phyloP scores from a whole-genome alignment of 2,329 filamentous ascomycete genomes.

The Claviceps digitariae region DNA sequence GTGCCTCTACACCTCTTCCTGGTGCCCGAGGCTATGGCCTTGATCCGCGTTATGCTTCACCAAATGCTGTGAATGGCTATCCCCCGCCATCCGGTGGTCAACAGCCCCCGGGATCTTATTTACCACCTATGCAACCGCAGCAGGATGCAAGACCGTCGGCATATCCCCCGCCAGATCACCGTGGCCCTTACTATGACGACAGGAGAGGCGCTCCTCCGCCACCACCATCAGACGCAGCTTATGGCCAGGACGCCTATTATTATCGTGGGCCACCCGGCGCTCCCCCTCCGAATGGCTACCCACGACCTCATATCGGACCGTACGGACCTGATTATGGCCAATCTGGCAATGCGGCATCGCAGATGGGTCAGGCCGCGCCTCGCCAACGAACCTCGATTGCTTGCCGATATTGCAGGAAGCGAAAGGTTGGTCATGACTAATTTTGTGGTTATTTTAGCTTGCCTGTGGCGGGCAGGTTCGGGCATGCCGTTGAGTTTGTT shows the following conservation, averaged over 20 bases:
- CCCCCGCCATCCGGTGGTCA: constrained; percentile 24
- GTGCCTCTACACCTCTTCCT: constrained; percentile 17
- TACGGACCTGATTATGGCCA: constrained; percentile 23
- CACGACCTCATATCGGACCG: constrained; percentile 14
- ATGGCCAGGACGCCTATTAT: constrained; percentile 21
- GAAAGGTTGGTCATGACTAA: constrained; percentile 33
- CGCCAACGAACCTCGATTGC: constrained; percentile 46
- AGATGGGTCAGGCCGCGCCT: constrained; percentile 34
- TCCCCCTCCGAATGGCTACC: constrained; percentile 16
- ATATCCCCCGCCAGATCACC: constrained; percentile 27
- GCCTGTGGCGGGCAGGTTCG: too few species aligned
- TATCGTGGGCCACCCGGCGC: constrained; percentile 18
- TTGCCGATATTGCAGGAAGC: constrained; percentile 46
- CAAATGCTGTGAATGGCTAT: constrained; percentile 33
- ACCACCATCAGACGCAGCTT: constrained; percentile 13
- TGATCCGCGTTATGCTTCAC: constrained; percentile 29
- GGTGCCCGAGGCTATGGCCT: constrained; percentile 17
- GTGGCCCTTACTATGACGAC: constrained; percentile 24
- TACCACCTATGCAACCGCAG: constrained; percentile 26
- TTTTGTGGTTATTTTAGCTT: too few species aligned
- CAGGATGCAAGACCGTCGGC: constrained; percentile 19
- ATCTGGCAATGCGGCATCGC: constrained; percentile 20
- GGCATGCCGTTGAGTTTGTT: not conserved
- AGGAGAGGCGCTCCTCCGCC: constrained; percentile 13
- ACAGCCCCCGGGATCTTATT: constrained; percentile 19